Conservation (phyloP, 805 yeast genomes). For the Wickerhamiella cacticola region DNA sequence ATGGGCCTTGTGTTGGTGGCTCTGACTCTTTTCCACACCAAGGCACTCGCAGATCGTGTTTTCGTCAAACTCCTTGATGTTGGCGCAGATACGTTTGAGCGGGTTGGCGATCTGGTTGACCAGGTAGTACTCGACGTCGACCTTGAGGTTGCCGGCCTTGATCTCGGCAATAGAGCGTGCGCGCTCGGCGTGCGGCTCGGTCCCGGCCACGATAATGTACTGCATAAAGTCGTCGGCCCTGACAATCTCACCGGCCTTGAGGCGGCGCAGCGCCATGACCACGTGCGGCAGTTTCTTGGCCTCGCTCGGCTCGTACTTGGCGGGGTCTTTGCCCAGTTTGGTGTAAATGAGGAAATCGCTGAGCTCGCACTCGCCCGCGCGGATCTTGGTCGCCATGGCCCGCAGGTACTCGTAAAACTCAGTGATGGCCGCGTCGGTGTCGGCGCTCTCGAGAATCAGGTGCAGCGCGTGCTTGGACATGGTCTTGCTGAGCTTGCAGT, state of each 20-base stretch:
- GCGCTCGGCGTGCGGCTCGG: slow-evolving; percentile 51
- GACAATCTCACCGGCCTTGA: slow-evolving; percentile 73
- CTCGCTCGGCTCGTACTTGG: slow-evolving; percentile 67
- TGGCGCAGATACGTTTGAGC: slow-evolving; percentile 71
- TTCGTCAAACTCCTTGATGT: slow-evolving; percentile 77
- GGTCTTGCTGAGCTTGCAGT: slow-evolving; percentile 83
- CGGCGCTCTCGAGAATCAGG: slow-evolving; percentile 57
- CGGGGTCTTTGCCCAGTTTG: slow-evolving; percentile 81
- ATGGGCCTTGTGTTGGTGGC: neutral
- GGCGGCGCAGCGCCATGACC: slow-evolving; percentile 73
- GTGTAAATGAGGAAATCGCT: slow-evolving; percentile 71
- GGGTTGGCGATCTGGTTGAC: slow-evolving; percentile 87
- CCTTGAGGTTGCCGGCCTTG: slow-evolving; percentile 38
- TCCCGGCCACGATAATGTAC: slow-evolving; percentile 53
- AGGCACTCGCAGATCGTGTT: slow-evolving; percentile 63
- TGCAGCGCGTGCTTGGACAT: slow-evolving; percentile 64
- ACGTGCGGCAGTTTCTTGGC: slow-evolving; percentile 69
- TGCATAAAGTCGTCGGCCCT: slow-evolving; percentile 86
- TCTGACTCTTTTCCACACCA: slow-evolving; percentile 54
- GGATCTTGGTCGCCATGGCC: slow-evolving; percentile 44
- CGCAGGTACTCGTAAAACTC: slow-evolving; percentile 64
- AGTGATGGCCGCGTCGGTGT: slow-evolving; percentile 56
- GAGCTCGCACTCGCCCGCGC: slow-evolving; percentile 47
- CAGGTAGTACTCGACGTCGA: slow-evolving; percentile 69
- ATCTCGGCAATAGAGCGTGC: slow-evolving; percentile 76